Percentiles rank a stretch among this genome's conserved stretches.
Conservation (phyloP, 2,329 filamentous ascomycete genomes). For the Fusarium sp. region DNA sequence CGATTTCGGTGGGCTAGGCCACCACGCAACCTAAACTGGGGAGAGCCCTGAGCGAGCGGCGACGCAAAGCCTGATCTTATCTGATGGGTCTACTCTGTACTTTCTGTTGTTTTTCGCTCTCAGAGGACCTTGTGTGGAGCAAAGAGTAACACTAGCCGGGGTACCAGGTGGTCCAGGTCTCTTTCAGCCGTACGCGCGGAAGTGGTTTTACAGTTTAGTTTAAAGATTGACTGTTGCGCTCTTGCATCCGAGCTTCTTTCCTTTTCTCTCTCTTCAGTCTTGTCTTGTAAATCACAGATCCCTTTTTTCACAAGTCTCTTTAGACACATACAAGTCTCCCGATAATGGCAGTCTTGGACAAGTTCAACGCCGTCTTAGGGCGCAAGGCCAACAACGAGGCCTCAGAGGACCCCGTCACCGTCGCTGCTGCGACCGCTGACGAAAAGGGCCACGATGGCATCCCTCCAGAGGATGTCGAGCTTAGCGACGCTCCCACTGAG, state of each 20-base stretch:
- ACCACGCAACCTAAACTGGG: slow-evolving; percentile 5
- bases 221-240: slow-evolving; percentile 10
- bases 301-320: not conserved
- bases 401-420: slow-evolving; percentile 23
- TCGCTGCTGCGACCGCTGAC: slow-evolving; percentile 15
- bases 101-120: not conserved
- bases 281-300: not conserved
- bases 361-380: slow-evolving; percentile 25
- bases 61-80: slow-evolving; percentile 35
- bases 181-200: not conserved
- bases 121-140: not conserved
- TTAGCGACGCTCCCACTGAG: slow-evolving; percentile 28
- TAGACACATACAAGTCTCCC: slow-evolving; percentile 4
- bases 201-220: not conserved
- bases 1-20: slow-evolving; percentile 34
- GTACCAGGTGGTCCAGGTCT: not conserved
- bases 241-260: slow-evolving; percentile 5
- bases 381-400: slow-evolving; percentile 26
- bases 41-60: not conserved
- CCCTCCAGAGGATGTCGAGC: slow-evolving; percentile 16
- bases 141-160: not conserved
- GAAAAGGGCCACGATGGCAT: slow-evolving; percentile 36
- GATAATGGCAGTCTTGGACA: slow-evolving; percentile 36
- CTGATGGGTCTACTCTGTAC: slow-evolving; percentile 24
- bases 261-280: not conserved